Conservation (phyloP, 352 stramenopile species). For the Phytophthora idaei region DNA sequence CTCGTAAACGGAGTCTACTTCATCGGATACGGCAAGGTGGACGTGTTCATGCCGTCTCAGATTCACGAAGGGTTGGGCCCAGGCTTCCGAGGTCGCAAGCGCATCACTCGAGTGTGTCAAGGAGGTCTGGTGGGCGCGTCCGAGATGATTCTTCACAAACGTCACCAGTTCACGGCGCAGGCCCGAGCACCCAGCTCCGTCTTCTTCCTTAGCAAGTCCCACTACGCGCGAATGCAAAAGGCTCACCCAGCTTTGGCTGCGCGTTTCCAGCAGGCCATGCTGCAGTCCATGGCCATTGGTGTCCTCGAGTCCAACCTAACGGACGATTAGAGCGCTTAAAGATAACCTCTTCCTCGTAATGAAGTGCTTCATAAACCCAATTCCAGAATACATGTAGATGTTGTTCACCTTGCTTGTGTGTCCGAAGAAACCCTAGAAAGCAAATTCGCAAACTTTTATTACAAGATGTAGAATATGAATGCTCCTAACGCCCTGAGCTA, state of each 20-base stretch:
- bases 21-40: conserved; percentile 83
- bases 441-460: conserved; percentile 42
- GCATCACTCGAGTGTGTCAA: conserved; percentile 82
- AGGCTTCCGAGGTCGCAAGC: conserved; percentile 78
- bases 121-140: conserved; percentile 79
- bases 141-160: conserved; percentile 83
- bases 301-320: conserved; percentile 87
- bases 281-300: conserved; percentile 84
- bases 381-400: conserved; percentile 18
- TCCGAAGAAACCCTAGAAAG: background rate
- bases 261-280: conserved; percentile 86
- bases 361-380: conserved; percentile 9
- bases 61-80: conserved; percentile 81
- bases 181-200: conserved; percentile 69
- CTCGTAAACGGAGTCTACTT: conserved; percentile 79
- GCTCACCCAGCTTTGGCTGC: conserved; percentile 68
- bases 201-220: conserved; percentile 81
- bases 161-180: conserved; percentile 84
- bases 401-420: background rate
- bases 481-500: conserved; percentile 24
- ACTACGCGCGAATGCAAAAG: conserved; percentile 75
- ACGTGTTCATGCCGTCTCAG: conserved; percentile 85
- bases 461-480: conserved; percentile 46
- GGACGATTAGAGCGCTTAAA: conserved; percentile 49
- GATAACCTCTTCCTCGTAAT: too few species aligned